Evolutionary conservation across 2,329 filamentous ascomycete genomes (phyloP).

Genomic region (Bretziella fagacearum): DNA sequence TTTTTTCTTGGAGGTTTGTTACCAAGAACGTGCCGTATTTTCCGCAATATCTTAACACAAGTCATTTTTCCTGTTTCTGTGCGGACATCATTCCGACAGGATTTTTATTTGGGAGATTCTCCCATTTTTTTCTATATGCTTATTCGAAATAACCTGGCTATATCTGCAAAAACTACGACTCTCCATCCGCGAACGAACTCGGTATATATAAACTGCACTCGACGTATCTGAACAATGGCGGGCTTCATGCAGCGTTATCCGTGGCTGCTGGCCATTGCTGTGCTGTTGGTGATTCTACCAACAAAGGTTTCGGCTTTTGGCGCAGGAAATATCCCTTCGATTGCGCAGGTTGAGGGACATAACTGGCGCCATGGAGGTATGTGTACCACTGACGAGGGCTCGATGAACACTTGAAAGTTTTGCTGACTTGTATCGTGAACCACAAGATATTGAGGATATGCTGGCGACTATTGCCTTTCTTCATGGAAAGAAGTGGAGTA

Average conservation of each 20-base stretch:
- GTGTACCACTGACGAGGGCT: background rate
- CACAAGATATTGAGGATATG: slow-evolving; percentile 59
- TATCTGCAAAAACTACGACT: too few species aligned
- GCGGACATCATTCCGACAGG: too few species aligned
- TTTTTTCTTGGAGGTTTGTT: too few species aligned
- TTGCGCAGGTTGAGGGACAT: slow-evolving; percentile 43
- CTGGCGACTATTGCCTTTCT: slow-evolving; percentile 62
- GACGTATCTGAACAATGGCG: slow-evolving; percentile 30
- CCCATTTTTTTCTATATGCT: too few species aligned
- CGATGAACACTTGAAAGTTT: background rate
- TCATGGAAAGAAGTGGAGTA: slow-evolving; percentile 70
- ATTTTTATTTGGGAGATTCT: too few species aligned
- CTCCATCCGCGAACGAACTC: too few species aligned
- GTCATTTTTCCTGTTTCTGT: too few species aligned
- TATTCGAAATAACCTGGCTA: too few species aligned
- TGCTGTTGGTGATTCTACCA: slow-evolving; percentile 41
- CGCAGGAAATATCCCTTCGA: slow-evolving; percentile 55
- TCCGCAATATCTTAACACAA: too few species aligned
- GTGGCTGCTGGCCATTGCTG: slow-evolving; percentile 34
- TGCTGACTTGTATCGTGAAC: background rate
- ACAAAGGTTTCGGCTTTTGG: slow-evolving; percentile 44
- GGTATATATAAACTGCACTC: too few species aligned
- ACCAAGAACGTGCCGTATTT: too few species aligned
- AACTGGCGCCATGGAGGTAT: slow-evolving; percentile 53
- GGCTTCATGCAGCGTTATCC: slow-evolving; percentile 31